Evolutionary conservation across 1,284 basidiomycete species (phyloP), one percentile per base, ranked within the genome.

Genomic region (Flammula alnicola): DNA sequence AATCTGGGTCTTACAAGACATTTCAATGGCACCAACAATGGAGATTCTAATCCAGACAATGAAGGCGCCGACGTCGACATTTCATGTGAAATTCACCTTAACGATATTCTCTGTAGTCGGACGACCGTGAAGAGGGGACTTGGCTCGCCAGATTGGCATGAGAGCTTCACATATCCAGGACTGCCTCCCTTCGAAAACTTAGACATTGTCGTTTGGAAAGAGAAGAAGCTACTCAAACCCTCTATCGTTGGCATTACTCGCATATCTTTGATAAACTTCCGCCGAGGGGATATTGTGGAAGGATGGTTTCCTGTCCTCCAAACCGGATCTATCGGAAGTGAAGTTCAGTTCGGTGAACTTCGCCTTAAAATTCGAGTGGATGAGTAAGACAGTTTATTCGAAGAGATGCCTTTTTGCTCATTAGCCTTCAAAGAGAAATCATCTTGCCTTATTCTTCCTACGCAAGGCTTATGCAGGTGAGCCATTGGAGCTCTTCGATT

Each of bases 281-380:
- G 84, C 14, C 76, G 89, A 27, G 82, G 85, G 12, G 86, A 91
- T 57, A 65, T 71, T 6, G 75, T 90, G 10, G 91, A 93, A 60
- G 90, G 88, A 7, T 93, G 88, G 88, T 92, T 85, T 67, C 86
- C 89, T n/a, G 79, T 91, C 12, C 68, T 88, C 46, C 75, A 80
- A 37, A 66, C 72, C 29, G 76, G 71, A 41, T 67, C 75, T 2
- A 64, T 74, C 30, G 70, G 75, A 19, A 74, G 73, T 26, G 77
- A 82, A 55, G 63, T 80, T 35, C 85, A 86, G 61, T 77, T 83
- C 4, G 91, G 91, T 26, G 89, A 93, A 56, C 68, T 93, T 43
- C 78, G 83, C 44, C 67, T 93, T 61, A 86, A 83, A 58, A 67
- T 92, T 42, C 74, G 77, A 52, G 81, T 93, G 7, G 81, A 88